Evolutionary conservation across 2,329 filamentous ascomycete genomes (phyloP), one percentile per base, ranked within the genome.

Genomic region (Fusarium sulawesiense): DNA sequence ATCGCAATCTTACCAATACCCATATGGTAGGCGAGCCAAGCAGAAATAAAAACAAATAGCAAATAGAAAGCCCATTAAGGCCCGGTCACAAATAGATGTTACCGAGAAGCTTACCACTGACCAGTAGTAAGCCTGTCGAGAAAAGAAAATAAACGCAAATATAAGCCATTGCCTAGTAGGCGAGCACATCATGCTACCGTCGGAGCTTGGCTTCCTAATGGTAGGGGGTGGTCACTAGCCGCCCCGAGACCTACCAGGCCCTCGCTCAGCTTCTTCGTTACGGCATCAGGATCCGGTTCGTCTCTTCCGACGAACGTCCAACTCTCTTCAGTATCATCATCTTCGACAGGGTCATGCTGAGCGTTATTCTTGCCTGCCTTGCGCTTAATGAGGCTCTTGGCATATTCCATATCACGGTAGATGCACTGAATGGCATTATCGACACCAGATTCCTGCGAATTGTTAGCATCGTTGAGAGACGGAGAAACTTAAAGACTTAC

Each of bases 391-490:
- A 98, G 84, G 18, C 91, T 91, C 79, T 89, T 92, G 40, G 96
- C 94, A 75, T 98, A 98, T 77, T 98, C 96, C 59, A 98, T 86
- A 78, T 98, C 95, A 44, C 96, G 92, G 78, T 98, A 99, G 60
- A 99, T 93, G 64, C 90, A 92, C 79, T 97, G 93, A 67, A 98
- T 96, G 8, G 95, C 96, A 7, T 87, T 92, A 49, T 91, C 89
- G n/a, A 98, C 94, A 37, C 96, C 96, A 70, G 93, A 90, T 79
- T 99, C 95, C 92, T 97, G 67, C 62, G 29, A 30, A 27, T 29
- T 73, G 77, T 82, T 74, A 79, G 78, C 53, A 59, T 12, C 60
- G 40, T 41, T 25, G 14, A 13, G 1, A 18, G 2, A 8, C 0
- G 4, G 8, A 37, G 10, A 18, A 4, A 13, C 4, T 23, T 20